Base-by-base conservation (phyloP, 192 early-diverging fungal genomes). In the Linderina pennispora region DNA sequence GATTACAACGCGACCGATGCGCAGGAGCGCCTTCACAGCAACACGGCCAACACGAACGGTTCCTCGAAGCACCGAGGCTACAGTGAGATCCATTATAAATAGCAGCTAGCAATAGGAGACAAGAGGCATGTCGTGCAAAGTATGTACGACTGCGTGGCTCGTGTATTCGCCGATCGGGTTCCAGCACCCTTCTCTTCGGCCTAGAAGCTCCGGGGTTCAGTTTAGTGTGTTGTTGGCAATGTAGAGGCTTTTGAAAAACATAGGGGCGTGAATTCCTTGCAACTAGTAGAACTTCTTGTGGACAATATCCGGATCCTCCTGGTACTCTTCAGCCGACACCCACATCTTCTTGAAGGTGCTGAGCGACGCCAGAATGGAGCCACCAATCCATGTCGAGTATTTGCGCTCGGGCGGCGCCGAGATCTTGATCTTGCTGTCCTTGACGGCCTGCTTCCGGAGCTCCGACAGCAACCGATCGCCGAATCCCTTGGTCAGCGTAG, bases 301-400 rank as follows among this genome's bases (percentile, higher is more conserved):
- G 55, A 94, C 89, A 40, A 91, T 85, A 45, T 97, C 92, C 4
- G 92, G 90, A 62, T 98, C 92, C 67, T 98, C 94, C 57, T 94
- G 87, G 59, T 89, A 90, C 74, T 99, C 94, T 65, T 97, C 93
- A 37, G 96, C 89, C 4, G 91, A 91, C 10, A 99, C 82, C 96
- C 96, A 99, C 91, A 98, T 95, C 83, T 93, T 96, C 65, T 94
- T 95, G 78, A 98, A 98, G n/a, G 95, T 92, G 70, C 88, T 90
- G 47, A 97, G 79, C 8, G 89, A 88, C 6, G 92, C 93, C 36
- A 97, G 56, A 77, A 99, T 97, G 23, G 88, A 91, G 0, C 94
- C 94, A 43, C 94, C 96, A 54, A 97, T 94, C 94, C 96, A 99
- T 22, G 94, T 97, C 22, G 88, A 89, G 70, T 94, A 99, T 64